Evolutionary conservation across 345 rosid genomes (phyloP).

Genomic region (Eucalyptus cloeziana): DNA sequence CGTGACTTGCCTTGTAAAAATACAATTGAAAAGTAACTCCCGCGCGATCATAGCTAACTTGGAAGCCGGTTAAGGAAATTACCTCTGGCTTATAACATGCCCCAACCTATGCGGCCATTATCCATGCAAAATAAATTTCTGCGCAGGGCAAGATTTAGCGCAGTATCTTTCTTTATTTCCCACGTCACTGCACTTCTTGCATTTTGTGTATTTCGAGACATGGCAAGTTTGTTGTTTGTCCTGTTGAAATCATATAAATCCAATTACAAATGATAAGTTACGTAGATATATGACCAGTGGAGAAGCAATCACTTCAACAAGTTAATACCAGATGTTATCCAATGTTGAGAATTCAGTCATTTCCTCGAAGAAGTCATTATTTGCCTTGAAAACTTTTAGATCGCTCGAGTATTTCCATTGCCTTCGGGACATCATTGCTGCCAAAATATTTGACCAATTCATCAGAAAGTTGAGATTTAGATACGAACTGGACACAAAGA

Average conservation of each 20-base stretch:
- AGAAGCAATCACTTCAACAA: neutral
- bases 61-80: neutral
- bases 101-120: slow-evolving; percentile 13
- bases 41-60: neutral
- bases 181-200: slow-evolving; percentile 16
- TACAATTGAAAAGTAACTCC: neutral
- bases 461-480: neutral
- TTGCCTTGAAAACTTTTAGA: slow-evolving; percentile 13
- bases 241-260: slow-evolving; percentile 1
- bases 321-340: slow-evolving; percentile 8
- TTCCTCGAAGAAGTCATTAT: slow-evolving; percentile 15
- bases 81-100: slow-evolving; percentile 27
- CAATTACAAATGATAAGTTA: neutral
- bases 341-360: slow-evolving; percentile 21
- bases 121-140: slow-evolving; percentile 29
- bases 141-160: slow-evolving; percentile 12
- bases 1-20: neutral
- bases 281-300: neutral
- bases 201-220: slow-evolving; percentile 9
- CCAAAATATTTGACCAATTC: neutral
- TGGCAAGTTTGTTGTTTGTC: slow-evolving; percentile 23
- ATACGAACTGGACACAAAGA: neutral
- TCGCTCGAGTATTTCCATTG: neutral
- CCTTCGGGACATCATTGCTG: neutral
- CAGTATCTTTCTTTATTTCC: slow-evolving; percentile 20